These are phyloP conservation scores for Verticillium alfalfae DNA, from an alignment of 2,329 filamentous ascomycete genomes.

Conservation along the genomic window DNA sequence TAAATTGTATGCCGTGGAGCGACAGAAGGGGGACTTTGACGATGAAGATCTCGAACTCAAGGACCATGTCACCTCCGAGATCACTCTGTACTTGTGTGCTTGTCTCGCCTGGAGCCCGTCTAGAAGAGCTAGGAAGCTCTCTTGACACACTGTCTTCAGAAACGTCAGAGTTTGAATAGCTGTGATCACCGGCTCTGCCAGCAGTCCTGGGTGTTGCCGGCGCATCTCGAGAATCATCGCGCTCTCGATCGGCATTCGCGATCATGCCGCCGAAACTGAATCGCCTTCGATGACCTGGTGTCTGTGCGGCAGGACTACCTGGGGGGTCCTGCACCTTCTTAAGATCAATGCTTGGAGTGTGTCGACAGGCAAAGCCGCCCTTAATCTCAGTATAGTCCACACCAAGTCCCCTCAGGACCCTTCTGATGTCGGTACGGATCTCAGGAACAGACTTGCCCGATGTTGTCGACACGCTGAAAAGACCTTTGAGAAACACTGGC, in stretches of 20 bases:
- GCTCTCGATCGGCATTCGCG: conserved; percentile 54
- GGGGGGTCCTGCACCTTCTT: conserved; percentile 64
- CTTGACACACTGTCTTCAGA: conserved; percentile 69
- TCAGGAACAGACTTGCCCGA: conserved; percentile 82
- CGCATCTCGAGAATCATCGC: conserved; percentile 64
- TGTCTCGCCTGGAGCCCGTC: conserved; percentile 68
- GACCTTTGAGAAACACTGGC: conserved; percentile 89
- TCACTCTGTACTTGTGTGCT: conserved; percentile 89
- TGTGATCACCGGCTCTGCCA: conserved; percentile 54
- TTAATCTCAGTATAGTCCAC: conserved; percentile 92
- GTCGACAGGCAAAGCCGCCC: conserved; percentile 85
- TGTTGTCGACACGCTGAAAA: conserved; percentile 96
- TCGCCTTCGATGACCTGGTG: conserved; percentile 62
- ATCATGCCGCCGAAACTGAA: conserved; percentile 75
- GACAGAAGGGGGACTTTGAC: conserved; percentile 94
- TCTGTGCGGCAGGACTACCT: conserved; percentile 46
- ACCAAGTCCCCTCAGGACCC: conserved; percentile 79
- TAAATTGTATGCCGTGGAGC: conserved; percentile 95
- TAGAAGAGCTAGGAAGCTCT: conserved; percentile 43
- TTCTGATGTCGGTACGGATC: conserved; percentile 85
- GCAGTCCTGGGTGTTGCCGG: conserved; percentile 36
- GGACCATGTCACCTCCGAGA: conserved; percentile 73
- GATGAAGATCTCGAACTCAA: conserved; percentile 94
- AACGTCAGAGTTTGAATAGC: conserved; percentile 81
- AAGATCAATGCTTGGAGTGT: conserved; percentile 83